A percentile compares a stretch with the other conserved stretches of the same genome.
Conservation (phyloP, 495 filamentous ascomycete genomes). For the Melanomma pulvis-pyrius region DNA sequence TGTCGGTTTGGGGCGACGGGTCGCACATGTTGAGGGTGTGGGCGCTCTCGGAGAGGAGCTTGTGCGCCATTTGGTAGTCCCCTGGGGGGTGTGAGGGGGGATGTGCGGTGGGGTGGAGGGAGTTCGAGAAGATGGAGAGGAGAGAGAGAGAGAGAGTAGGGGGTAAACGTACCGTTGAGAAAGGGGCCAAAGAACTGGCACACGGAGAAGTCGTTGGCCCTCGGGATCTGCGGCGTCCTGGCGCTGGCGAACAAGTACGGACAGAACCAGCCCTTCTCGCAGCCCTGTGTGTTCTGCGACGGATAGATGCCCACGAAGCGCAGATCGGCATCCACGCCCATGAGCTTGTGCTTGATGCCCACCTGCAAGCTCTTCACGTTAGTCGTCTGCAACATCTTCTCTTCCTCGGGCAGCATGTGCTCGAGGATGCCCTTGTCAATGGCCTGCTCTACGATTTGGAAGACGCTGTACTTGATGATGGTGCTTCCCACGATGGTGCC, state of each 20-base stretch:
- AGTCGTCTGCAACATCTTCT: constrained; percentile 48
- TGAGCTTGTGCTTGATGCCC: constrained; percentile 50
- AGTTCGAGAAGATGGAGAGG: no score
- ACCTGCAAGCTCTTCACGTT: constrained; percentile 49
- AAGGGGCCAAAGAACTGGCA: constrained; percentile 50
- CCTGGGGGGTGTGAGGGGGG: constrained; percentile 2
- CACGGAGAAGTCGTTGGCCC: constrained; percentile 46
- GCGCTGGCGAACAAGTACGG: constrained; percentile 49
- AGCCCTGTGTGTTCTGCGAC: constrained; percentile 34
- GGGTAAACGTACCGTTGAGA: constrained; percentile 37
- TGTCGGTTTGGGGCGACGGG: constrained; percentile 42
- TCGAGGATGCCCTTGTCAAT: constrained; percentile 50
- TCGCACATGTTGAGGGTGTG: constrained; percentile 44
- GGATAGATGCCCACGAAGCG: constrained; percentile 40
- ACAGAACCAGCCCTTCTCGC: constrained; percentile 50
- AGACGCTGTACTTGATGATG: constrained; percentile 47
- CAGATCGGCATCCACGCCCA: constrained; percentile 49
- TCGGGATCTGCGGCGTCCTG: constrained; percentile 43
- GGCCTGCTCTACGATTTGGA: constrained; percentile 50
- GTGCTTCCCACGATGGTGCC: constrained; percentile 41
- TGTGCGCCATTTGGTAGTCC: constrained; percentile 48
- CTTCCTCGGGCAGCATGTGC: constrained; percentile 49
- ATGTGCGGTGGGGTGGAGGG: neutral
- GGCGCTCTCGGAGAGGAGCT: constrained; percentile 44
- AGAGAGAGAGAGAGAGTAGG: no score